Conservation (phyloP, 345 rosid species). For the Eucalyptus sp. region DNA sequence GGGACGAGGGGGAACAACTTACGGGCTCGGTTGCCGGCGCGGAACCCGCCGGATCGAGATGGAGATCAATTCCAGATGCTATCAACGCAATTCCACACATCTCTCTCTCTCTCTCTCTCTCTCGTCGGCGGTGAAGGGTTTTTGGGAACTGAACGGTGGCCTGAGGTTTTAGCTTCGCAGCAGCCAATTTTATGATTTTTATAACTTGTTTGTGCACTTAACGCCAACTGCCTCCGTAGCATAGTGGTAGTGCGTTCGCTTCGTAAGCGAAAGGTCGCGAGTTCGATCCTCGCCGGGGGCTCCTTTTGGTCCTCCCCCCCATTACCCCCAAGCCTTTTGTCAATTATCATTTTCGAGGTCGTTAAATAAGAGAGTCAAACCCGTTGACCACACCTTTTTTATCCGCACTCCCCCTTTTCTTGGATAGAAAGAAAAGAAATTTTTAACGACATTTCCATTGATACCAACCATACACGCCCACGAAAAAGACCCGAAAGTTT, state of each 20-base stretch:
- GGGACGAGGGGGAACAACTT: background rate
- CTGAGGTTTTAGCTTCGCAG: background rate
- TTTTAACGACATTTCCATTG: background rate
- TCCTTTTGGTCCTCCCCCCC: rapidly evolving
- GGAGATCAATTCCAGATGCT: conserved; percentile 31
- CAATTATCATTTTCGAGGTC: background rate
- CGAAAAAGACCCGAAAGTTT: too few relatives aligned
- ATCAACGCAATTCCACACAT: conserved; percentile 84
- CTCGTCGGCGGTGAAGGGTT: background rate
- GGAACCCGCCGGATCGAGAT: conserved; percentile 22
- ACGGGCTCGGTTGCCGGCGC: conserved; percentile 15
- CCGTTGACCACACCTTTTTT: background rate
- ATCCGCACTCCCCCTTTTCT: background rate
- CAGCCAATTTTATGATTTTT: rapidly evolving
- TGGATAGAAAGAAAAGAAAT: background rate
- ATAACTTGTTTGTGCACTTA: rapidly evolving
- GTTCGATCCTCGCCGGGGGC: conserved; percentile 75
- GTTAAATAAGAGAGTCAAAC: background rate
- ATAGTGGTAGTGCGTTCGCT: conserved; percentile 99
- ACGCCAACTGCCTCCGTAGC: conserved; percentile 48
- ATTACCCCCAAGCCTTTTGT: too few relatives aligned
- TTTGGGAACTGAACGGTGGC: background rate
- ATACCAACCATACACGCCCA: too few relatives aligned
- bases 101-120: conserved; percentile 1
- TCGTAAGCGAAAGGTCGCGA: conserved; percentile 99